A percentile compares a stretch with the other conserved stretches of the same genome.
These are phyloP conservation scores for Thielaviopsis ethacetica DNA, from an alignment of 2,329 filamentous ascomycete genomes.

Conservation along the genomic window DNA sequence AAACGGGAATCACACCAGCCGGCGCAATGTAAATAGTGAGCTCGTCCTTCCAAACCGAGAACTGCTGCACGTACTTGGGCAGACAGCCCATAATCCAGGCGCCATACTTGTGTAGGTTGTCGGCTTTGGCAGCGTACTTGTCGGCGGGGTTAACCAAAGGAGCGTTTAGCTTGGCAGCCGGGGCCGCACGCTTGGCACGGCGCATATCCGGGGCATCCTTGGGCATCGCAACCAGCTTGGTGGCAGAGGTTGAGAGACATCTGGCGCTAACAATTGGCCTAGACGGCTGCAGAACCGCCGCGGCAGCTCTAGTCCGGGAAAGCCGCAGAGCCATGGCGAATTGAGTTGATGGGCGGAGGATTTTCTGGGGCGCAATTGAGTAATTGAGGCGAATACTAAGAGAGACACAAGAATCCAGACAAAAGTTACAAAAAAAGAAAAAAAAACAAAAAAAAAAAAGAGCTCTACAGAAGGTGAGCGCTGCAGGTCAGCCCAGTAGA, in stretches of 20 bases:
- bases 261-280: constrained; percentile 18
- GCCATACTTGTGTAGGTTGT: constrained; percentile 83
- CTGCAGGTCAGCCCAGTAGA: background rate
- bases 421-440: background rate
- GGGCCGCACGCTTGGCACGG: constrained; percentile 39
- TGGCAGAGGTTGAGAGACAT: constrained; percentile 25
- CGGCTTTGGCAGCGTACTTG: constrained; percentile 76
- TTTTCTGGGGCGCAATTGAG: background rate
- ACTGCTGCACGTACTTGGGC: constrained; percentile 97
- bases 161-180: constrained; percentile 48
- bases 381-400: background rate
- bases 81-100: constrained; percentile 92
- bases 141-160: constrained; percentile 83
- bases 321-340: constrained; percentile 18
- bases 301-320: constrained; percentile 38
- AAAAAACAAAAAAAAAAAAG: background rate
- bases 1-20: constrained; percentile 73
- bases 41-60: constrained; percentile 99
- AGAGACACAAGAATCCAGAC: background rate
- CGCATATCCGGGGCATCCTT: constrained; percentile 52
- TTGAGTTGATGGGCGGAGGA: background rate
- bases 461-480: background rate
- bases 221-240: constrained; percentile 36
- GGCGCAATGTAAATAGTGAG: constrained; percentile 87
- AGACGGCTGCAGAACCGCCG: constrained; percentile 37